Percentiles rank a stretch among this genome's conserved stretches.
phyloP scores from a whole-genome alignment of 345 rosid species.

The Eucalyptus guilfoylei region DNA sequence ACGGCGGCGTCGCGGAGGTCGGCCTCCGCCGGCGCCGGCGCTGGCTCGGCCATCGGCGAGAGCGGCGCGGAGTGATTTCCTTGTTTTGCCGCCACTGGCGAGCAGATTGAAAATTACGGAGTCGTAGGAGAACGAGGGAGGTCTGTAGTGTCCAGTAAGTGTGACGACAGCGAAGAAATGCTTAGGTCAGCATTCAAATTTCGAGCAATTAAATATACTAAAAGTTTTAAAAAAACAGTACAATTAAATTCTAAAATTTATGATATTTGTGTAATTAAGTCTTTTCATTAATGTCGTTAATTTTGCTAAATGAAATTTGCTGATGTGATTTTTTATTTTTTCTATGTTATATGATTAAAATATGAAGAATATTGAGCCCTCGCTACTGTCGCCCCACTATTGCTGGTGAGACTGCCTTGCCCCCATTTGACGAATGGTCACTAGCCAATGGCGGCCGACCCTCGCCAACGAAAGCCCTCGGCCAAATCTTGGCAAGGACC shows the following conservation, averaged over 20 bases:
- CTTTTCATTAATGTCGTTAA: too few species aligned
- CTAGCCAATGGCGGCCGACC: too few species aligned
- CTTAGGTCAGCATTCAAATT: background rate
- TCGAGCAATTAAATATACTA: background rate
- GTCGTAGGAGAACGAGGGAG: too few species aligned
- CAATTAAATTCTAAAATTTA: too few species aligned
- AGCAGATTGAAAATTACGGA: background rate
- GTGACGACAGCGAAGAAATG: background rate
- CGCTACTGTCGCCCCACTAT: accelerated
- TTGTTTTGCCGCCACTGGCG: background rate
- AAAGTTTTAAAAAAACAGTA: too few species aligned
- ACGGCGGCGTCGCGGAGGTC: slow-evolving; percentile 34
- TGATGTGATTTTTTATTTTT: too few species aligned
- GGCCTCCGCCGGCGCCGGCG: slow-evolving; percentile 8
- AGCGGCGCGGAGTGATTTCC: background rate
- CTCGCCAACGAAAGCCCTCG: accelerated
- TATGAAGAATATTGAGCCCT: too few species aligned
- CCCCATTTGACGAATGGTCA: accelerated
- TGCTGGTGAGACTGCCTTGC: background rate
- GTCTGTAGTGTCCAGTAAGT: background rate
- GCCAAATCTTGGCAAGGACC: background rate
- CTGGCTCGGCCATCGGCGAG: background rate
- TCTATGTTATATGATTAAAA: background rate
- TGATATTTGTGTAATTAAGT: too few species aligned
- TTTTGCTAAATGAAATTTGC: background rate